Evolutionary conservation across 176 grass and related monocot genomes (phyloP).

Genomic region (Eleusine indica): DNA sequence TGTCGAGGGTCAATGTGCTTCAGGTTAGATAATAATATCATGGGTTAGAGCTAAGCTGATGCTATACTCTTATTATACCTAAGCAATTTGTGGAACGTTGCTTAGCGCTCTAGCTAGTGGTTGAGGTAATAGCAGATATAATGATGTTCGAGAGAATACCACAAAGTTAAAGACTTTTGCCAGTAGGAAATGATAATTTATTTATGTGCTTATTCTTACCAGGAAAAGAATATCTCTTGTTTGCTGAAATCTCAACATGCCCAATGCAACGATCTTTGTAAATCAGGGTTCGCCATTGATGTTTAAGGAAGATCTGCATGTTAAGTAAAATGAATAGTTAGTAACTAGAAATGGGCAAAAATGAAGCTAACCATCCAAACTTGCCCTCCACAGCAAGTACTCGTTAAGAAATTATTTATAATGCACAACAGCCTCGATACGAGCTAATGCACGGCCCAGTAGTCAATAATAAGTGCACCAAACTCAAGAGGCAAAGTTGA

Average conservation of each 20-base stretch:
- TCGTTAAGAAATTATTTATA: conserved; percentile 16
- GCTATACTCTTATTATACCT: conserved; percentile 11
- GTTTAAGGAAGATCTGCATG: conserved; percentile 28
- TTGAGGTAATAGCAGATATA: conserved; percentile 39
- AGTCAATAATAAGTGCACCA: conserved; percentile 58
- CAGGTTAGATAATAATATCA: conserved; percentile 39
- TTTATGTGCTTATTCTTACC: conserved; percentile 23
- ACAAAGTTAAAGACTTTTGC: conserved; percentile 32
- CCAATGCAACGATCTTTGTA: not conserved
- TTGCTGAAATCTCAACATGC: not conserved
- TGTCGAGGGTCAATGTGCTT: conserved; percentile 19
- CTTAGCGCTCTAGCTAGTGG: conserved; percentile 46
- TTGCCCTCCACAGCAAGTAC: conserved; percentile 14
- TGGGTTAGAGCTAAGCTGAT: conserved; percentile 27
- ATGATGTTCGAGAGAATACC: conserved; percentile 29
- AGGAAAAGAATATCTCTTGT: conserved; percentile 24
- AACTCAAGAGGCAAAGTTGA: conserved; percentile 58
- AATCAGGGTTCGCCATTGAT: conserved; percentile 3
- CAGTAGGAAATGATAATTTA: conserved; percentile 20
- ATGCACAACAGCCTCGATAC: conserved; percentile 24
- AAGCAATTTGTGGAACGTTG: conserved; percentile 42
- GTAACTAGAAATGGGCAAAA: not conserved
- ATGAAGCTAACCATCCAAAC: conserved; percentile 34
- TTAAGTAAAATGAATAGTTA: conserved; percentile 14
- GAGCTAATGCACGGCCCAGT: conserved; percentile 40